phyloP scores from a whole-genome alignment of 176 grass and related monocot genomes.

The Guadua angustifolia region DNA sequence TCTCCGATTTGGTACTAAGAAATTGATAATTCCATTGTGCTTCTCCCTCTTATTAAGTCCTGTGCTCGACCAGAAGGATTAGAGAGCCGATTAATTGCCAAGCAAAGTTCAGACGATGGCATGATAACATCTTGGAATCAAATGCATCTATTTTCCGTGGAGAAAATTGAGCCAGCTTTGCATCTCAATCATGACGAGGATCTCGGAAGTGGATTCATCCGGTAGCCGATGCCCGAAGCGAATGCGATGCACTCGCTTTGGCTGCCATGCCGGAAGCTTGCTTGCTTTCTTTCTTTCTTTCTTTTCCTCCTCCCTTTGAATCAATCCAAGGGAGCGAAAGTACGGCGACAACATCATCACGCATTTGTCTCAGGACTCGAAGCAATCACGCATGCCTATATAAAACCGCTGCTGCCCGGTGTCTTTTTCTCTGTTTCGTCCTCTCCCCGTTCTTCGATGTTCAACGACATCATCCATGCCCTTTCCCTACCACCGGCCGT shows the following conservation, averaged over 20 bases:
- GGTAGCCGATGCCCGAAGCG: conserved; percentile 5
- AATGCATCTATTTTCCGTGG: not conserved
- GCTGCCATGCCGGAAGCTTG: conserved; percentile 21
- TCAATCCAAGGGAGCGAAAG: conserved; percentile 25
- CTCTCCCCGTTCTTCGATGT: conserved; percentile 36
- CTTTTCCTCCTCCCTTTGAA: conserved; percentile 30
- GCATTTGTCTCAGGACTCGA: conserved; percentile 39
- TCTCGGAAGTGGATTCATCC: conserved; percentile 34
- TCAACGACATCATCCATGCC: conserved; percentile 49
- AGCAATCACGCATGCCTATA: conserved; percentile 45
- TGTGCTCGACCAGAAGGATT: not conserved
- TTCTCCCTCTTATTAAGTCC: not conserved
- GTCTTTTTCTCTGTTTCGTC: conserved; percentile 37
- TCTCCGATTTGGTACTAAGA: not conserved
- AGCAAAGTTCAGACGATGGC: not conserved
- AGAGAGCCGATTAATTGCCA: not conserved
- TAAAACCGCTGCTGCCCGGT: conserved; percentile 20
- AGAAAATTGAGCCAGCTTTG: conserved; percentile 1
- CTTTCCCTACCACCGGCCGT: conserved; percentile 40
- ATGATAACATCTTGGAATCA: not conserved
- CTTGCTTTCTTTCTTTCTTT: not conserved
- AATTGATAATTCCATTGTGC: not conserved
- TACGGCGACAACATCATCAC: conserved; percentile 69
- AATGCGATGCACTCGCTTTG: conserved; percentile 18
- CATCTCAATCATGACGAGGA: conserved; percentile 20